Conservation (phyloP, 495 filamentous ascomycete species). For the Cercophora newfieldiana region DNA sequence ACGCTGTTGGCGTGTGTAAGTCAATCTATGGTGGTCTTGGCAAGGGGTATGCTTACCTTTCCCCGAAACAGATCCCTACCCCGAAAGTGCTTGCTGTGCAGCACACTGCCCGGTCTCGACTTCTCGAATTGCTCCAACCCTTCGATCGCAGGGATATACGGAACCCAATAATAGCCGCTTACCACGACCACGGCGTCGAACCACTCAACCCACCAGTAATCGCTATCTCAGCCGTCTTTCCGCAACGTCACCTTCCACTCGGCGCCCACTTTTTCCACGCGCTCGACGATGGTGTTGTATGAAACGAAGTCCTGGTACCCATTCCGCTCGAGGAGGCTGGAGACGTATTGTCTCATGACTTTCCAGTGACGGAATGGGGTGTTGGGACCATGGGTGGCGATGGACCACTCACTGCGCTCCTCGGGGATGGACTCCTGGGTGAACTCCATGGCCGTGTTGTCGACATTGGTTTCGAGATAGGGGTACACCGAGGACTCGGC, state of each 20-base stretch:
- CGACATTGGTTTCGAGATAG: slow-evolving; percentile 47
- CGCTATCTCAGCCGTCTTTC: slow-evolving; percentile 29
- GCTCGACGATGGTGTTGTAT: slow-evolving; percentile 44
- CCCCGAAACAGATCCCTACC: slow-evolving; percentile 52
- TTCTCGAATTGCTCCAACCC: slow-evolving; percentile 45
- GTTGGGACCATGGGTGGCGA: slow-evolving; percentile 34
- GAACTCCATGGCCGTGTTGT: slow-evolving; percentile 40
- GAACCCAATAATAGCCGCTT: slow-evolving; percentile 69
- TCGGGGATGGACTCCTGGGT: slow-evolving; percentile 42
- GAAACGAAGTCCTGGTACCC: slow-evolving; percentile 37
- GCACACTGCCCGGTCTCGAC: slow-evolving; percentile 50
- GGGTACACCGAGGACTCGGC: slow-evolving; percentile 49
- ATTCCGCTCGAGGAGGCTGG: slow-evolving; percentile 32
- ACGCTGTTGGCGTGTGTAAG: slow-evolving; percentile 21
- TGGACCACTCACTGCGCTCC: slow-evolving; percentile 29
- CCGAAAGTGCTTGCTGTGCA: slow-evolving; percentile 69
- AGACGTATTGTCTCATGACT: slow-evolving; percentile 37
- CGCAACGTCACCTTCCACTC: slow-evolving; percentile 42
- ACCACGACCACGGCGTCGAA: slow-evolving; percentile 77
- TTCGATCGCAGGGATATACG: slow-evolving; percentile 64
- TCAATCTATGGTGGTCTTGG: not conserved
- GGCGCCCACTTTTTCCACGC: slow-evolving; percentile 31
- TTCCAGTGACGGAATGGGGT: slow-evolving; percentile 41
- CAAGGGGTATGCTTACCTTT: slow-evolving; percentile 37
- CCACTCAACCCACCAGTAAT: slow-evolving; percentile 41